Evolutionary conservation across 2,329 filamentous ascomycete species (phyloP), one percentile per base, ranked within the genome.

Genomic region (Pseudocercospora macadamiae): DNA sequence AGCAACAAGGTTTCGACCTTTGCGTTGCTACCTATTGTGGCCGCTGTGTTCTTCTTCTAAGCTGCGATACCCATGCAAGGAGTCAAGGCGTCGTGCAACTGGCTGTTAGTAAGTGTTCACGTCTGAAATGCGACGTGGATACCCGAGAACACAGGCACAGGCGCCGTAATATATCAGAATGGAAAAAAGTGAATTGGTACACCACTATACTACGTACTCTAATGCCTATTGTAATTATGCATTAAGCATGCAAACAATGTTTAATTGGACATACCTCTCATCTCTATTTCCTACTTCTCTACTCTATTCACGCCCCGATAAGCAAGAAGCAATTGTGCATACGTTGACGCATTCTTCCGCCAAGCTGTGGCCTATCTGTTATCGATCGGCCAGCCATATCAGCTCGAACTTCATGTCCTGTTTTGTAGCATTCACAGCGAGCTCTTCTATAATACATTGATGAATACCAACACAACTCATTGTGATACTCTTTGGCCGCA

Each of bases 11-110:
- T 39, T 28, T 60, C 57, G 23, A 45, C 32, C n/a, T 48, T 60
- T 12, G 52, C 51, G 5, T 18, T 56, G 44, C 34, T 60, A 36
- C 52, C 57, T 12, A 30, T 55, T 32, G 53, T 39, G n/a, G 37
- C 47, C 14, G 47, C 47, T 42, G 49, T 48, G 21, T 54, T 57
- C 48, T 54, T 60, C 49, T 54, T 54, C 25, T 56, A 60, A 26
- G 25, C 14, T 14, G 21, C 39, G 30, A 37, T 37, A 52, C 23
- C 42, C 19, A 47, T 25, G 42, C 23, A 10, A 42, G 42, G 19
- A 26, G 42, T 47, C 42, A 23, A 47, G 42, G 42, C 42, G 23
- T 26, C 4, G 23, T 7, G 42, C n/a, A 21, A 23, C n/a, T 21
- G 26, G 42, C 42, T 28, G 42, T 23, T 47, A n/a, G 42, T 47